A percentile compares a stretch with the other conserved stretches of the same genome.
Conservation (phyloP, 2,329 filamentous ascomycete species). For the Fusarium sambucinum region DNA sequence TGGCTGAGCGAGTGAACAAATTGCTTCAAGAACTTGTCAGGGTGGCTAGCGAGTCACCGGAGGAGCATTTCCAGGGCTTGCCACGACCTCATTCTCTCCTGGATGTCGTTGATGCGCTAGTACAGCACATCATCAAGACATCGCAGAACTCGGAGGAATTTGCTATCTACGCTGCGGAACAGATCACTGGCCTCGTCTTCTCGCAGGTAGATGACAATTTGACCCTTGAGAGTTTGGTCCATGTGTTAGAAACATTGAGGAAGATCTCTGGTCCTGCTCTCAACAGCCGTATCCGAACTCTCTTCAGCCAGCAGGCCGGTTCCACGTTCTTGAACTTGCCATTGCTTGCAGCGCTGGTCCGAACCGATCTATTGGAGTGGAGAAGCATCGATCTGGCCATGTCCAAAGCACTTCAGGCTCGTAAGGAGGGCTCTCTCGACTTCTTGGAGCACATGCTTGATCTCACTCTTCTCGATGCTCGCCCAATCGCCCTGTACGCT, state of each 20-base stretch:
- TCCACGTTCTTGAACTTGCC: conserved; percentile 68
- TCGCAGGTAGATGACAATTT: conserved; percentile 66
- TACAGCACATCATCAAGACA: conserved; percentile 72
- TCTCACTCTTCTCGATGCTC: conserved; percentile 80
- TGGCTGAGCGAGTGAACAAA: conserved; percentile 69
- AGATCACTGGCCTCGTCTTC: conserved; percentile 70
- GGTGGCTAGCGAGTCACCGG: conserved; percentile 64
- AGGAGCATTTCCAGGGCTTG: conserved; percentile 71
- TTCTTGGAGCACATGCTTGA: conserved; percentile 86
- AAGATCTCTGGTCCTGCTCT: conserved; percentile 69
- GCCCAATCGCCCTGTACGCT: conserved; percentile 81
- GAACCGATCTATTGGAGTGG: conserved; percentile 73
- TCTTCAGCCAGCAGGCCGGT: conserved; percentile 69
- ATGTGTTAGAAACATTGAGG: conserved; percentile 70
- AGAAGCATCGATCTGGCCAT: conserved; percentile 76
- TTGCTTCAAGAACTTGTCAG: conserved; percentile 69
- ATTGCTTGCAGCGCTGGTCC: conserved; percentile 68
- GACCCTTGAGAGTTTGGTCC: conserved; percentile 71
- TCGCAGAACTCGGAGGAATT: conserved; percentile 72
- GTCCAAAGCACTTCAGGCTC: conserved; percentile 77
- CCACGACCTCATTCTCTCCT: conserved; percentile 69
- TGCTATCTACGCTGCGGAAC: conserved; percentile 69
- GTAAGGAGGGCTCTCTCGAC: conserved; percentile 78
- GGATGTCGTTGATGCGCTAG: conserved; percentile 72
- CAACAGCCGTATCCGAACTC: conserved; percentile 66